A percentile compares a stretch with the other conserved stretches of the same genome.
Evolutionary conservation across 2,329 filamentous ascomycete species (phyloP).

Genomic region (Pyricularia grisea): DNA sequence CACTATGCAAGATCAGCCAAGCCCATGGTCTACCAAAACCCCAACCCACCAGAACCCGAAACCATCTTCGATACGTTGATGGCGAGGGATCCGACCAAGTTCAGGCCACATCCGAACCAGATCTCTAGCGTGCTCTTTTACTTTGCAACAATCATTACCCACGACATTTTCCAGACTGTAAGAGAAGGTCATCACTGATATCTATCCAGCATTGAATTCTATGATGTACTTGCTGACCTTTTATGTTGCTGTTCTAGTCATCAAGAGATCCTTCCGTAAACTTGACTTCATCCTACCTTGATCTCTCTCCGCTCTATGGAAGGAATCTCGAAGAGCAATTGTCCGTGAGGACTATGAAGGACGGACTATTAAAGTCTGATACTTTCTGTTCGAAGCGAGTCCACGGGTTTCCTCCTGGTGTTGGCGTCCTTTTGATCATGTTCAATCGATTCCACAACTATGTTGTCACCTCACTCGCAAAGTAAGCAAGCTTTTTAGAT

Average conservation of each 20-base stretch:
- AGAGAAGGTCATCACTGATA: not conserved
- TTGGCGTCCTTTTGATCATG: constrained; percentile 58
- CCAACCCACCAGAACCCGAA: constrained; percentile 45
- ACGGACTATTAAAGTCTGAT: constrained; percentile 63
- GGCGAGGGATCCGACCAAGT: constrained; percentile 39
- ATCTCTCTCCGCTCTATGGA: constrained; percentile 65
- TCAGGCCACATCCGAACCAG: constrained; percentile 58
- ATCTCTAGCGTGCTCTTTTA: constrained; percentile 71
- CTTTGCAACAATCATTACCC: constrained; percentile 58
- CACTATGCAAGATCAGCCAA: constrained; percentile 62
- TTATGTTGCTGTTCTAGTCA: not conserved
- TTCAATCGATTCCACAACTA: constrained; percentile 66
- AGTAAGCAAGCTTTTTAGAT: not conserved
- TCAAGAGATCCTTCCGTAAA: constrained; percentile 4
- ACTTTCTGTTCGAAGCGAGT: constrained; percentile 58
- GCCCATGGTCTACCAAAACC: constrained; percentile 43
- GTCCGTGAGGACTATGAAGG: constrained; percentile 50
- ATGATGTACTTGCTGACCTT: not conserved
- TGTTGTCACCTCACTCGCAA: constrained; percentile 25
- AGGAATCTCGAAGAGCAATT: constrained; percentile 54
- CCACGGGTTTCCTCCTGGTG: constrained; percentile 57
- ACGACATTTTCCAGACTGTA: constrained; percentile 51
- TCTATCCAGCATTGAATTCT: not conserved
- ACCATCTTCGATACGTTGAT: constrained; percentile 60
- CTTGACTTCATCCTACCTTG: constrained; percentile 62